Conservation (phyloP, 345 rosid genomes). For the Physaria fendleri region DNA sequence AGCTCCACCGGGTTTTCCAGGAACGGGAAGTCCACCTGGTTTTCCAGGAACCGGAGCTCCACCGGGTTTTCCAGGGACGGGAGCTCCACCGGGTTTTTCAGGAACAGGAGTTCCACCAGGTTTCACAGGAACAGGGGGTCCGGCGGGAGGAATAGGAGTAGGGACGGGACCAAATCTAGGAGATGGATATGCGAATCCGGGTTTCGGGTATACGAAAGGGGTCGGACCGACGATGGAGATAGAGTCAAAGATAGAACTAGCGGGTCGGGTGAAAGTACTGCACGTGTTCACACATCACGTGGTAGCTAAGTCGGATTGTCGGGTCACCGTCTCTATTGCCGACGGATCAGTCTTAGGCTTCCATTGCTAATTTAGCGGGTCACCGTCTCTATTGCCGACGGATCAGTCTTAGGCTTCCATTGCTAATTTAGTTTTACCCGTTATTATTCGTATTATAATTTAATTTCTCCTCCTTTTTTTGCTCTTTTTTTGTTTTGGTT, state of each 20-base stretch:
- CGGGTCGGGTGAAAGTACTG: slow-evolving; percentile 82
- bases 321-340: slow-evolving; percentile 57
- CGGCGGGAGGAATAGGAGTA: slow-evolving; percentile 23
- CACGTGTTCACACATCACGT: slow-evolving; percentile 79
- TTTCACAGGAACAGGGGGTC: not conserved
- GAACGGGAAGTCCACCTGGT: slow-evolving; percentile 26
- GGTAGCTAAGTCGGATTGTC: slow-evolving; percentile 56
- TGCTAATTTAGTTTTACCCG: slow-evolving; percentile 33
- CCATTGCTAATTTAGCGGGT: slow-evolving; percentile 72
- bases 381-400: slow-evolving; percentile 62
- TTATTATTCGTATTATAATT: too few relatives aligned
- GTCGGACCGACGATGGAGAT: slow-evolving; percentile 90
- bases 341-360: slow-evolving; percentile 92
- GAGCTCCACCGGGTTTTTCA: slow-evolving; percentile 17
- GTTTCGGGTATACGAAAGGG: slow-evolving; percentile 35
- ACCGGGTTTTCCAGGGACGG: slow-evolving; percentile 2
- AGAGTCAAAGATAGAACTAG: slow-evolving; percentile 61
- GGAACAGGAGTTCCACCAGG: slow-evolving; percentile 26
- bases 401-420: slow-evolving; percentile 82
- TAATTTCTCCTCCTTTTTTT: too few relatives aligned
- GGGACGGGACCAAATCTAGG: slow-evolving; percentile 23
- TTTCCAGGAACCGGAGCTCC: slow-evolving; percentile 18
- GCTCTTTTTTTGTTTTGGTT: not conserved
- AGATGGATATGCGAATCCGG: slow-evolving; percentile 30
- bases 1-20: too few relatives aligned